Evolutionary conservation across 1,139 yeast genomes (phyloP), one percentile per base, ranked within the genome.

Genomic region (Meyerozyma sp.): DNA sequence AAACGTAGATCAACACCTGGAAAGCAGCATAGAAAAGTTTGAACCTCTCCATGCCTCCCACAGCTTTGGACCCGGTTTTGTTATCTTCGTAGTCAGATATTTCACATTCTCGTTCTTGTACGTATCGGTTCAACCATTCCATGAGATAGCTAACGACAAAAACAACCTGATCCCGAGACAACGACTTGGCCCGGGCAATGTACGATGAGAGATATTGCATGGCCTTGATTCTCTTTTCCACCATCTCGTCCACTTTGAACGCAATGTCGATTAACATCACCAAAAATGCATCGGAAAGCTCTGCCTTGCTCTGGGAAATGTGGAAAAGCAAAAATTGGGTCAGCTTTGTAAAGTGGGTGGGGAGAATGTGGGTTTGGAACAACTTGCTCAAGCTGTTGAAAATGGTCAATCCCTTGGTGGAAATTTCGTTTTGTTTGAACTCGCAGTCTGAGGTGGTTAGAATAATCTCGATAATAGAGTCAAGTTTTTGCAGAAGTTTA

Each of bases 161-260:
- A 4, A 84, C 75, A 30, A 91, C 75, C 61, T 90, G 96, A 39
- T 79, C 75, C 42, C 79, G 78, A 1, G 89, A 73, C 29, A 93
- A 69, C 36, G 78, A 77, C 52, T 82, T 81, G 10, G 96, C 96
- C 45, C 99, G 76, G 1, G 98, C 95, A 48, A 93, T 81, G 59
- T 84, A 93, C 3, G 97, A 89, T 1, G 96, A 84, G 43, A 93
- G 74, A 58, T 93, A 93, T 63, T 93, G 98, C 77, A 91, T 77
- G 4, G 97, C 86, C 65, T 90, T 90, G 49, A 90, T 81, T 51
- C 95, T 76, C 52, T 81, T 82, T 47, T 88, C 94, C 44, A 82
- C 68, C 25, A 81, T 76, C 58, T 84, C 93, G 39, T 73, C 68
- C 5, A 83, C 77, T 51, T 68, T 73, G 58, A 93, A 83, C 3